phyloP scores from a whole-genome alignment of 345 rosid species.

The Sisymbrium altissimum region DNA sequence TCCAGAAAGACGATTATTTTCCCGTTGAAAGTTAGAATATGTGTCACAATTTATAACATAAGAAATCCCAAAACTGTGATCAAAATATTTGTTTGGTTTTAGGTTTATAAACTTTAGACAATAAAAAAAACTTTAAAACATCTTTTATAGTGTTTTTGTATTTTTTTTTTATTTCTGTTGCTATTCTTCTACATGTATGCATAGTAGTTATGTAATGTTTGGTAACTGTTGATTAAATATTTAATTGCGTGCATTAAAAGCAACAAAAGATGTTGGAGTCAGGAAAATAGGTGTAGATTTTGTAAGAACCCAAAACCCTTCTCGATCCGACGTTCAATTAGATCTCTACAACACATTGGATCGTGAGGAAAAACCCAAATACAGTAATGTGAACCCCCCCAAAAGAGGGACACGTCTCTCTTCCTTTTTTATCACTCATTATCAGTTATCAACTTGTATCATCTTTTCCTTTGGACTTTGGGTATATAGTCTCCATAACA shows the following conservation, averaged over 20 bases:
- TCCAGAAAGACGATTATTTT: neutral
- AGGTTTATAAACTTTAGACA: neutral
- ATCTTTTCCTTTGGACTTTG: neutral
- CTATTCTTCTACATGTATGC: neutral
- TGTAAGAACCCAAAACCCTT: neutral
- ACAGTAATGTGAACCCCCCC: slow-evolving; percentile 19
- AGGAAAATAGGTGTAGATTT: neutral
- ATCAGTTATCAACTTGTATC: neutral
- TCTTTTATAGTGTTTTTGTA: neutral
- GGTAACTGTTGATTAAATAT: neutral
- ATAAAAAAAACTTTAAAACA: too few species aligned
- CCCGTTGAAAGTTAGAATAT: neutral
- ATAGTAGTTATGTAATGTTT: neutral
- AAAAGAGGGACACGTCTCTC: slow-evolving; percentile 21
- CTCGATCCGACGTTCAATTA: slow-evolving; percentile 11
- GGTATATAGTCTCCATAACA: neutral
- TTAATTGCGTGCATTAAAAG: neutral
- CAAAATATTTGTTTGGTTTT: neutral
- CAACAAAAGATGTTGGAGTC: slow-evolving; percentile 11
- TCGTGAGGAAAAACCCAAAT: slow-evolving; percentile 5
- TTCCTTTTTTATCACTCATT: neutral
- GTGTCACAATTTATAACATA: neutral
- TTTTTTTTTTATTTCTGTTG: neutral
- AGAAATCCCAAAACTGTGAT: too few species aligned
- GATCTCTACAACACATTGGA: slow-evolving; percentile 25